Base-by-base conservation (phyloP, 306 rosid genomes). In the Casuarina glauca region DNA sequence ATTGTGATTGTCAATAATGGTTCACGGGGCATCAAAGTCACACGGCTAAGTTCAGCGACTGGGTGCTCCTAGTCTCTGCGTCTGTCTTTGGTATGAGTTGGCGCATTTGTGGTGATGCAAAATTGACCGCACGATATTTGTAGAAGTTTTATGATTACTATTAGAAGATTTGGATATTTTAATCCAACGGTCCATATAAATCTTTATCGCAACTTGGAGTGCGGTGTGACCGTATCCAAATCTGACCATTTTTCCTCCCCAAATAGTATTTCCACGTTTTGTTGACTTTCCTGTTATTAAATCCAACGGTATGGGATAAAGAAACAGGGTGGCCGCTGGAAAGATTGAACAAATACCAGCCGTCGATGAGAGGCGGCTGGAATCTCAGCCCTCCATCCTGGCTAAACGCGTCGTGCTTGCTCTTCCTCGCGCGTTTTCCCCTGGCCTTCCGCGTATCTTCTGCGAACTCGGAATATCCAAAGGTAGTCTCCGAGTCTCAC, bases 341-440 rank as follows among this genome's bases (percentile, higher is more conserved):
- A 84, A 79, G 60, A 73, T 84, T 71, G 82, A 85, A 77, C 69
- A 6, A 70, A 74, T 50, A 2, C 0, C 0, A 41, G 8, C 93
- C 92, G 84, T 88, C 26, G 91, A 91, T 84, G 2, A 41, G 75
- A 78, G 97, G 97, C 97, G 96, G 98, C 97, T 84, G 4, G 42
- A 73, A 74, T 76, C 48, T 67, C 41, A 70, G 44, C 91, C 95
- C 69, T 90, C 52, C 42, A 82, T 82, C 86, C 43, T 5, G 60
- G 7, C 0, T 39, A 44, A 76, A 78, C 91, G 86, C 86, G 89
- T 87, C 19, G 61, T 7, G 74, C 10, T 50, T 26, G 32, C 41
- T 72, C 36, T 46, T 84, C 48, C 77, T 68, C 72, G 86, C 92
- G 92, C 94, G 88, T 83, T 82, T 89, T 87, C 97, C 78, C 38